Evolutionary conservation across 805 yeast species (phyloP).

Genomic region (Ogataea glucozyma): DNA sequence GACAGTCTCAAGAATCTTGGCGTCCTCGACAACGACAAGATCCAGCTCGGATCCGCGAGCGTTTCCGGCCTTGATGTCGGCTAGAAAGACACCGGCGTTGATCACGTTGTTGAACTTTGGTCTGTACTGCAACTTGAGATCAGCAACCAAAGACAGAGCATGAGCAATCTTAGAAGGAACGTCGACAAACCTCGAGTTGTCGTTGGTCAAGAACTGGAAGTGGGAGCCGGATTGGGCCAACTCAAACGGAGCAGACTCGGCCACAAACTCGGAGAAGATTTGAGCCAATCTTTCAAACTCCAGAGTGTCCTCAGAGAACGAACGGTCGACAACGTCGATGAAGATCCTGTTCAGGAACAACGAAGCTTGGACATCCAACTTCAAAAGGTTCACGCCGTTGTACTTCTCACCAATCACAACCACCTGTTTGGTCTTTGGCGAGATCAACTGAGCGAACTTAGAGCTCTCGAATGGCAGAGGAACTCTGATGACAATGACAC

Average conservation of each 20-base stretch:
- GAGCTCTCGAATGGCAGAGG: constrained; percentile 76
- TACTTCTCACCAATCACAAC: constrained; percentile 65
- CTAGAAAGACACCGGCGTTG: constrained; percentile 74
- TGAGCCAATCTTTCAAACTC: constrained; percentile 35
- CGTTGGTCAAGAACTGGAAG: constrained; percentile 67
- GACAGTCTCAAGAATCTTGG: constrained; percentile 52
- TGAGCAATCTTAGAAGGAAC: constrained; percentile 68
- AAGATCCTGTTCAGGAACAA: constrained; percentile 52
- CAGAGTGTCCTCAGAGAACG: constrained; percentile 36
- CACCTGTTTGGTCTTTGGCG: constrained; percentile 55
- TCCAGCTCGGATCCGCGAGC: constrained; percentile 56
- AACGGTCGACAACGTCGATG: constrained; percentile 52
- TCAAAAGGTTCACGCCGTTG: constrained; percentile 45
- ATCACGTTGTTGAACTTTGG: constrained; percentile 70
- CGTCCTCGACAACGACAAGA: constrained; percentile 62
- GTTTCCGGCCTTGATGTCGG: constrained; percentile 48
- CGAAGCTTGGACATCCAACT: constrained; percentile 72
- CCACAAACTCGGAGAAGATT: constrained; percentile 21
- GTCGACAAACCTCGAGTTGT: constrained; percentile 54
- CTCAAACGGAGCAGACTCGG: constrained; percentile 7
- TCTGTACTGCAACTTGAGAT: constrained; percentile 53
- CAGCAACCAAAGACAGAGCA: constrained; percentile 63
- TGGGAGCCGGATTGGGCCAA: constrained; percentile 45
- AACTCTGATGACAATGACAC: constrained; percentile 69
- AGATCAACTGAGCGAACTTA: constrained; percentile 59